Evolutionary conservation across 495 filamentous ascomycete species (phyloP).

Genomic region (Hypoxylon crocopeplum): DNA sequence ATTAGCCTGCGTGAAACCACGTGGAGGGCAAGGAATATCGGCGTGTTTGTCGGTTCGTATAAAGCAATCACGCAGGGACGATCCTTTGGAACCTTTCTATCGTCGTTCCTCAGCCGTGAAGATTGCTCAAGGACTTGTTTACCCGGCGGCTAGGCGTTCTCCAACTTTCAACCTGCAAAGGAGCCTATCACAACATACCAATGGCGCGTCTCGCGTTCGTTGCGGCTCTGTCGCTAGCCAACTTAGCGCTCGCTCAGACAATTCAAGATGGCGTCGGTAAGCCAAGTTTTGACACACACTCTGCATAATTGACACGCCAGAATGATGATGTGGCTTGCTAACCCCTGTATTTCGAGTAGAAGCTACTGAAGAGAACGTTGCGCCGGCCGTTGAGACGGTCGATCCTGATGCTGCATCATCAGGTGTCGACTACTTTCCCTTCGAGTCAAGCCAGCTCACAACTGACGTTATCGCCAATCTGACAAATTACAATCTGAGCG

Average conservation of each 20-base stretch:
- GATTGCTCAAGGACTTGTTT: constrained; percentile 4
- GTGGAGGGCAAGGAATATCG: constrained; percentile 23
- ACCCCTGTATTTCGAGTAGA: constrained; percentile 15
- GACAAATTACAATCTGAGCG: constrained; percentile 31
- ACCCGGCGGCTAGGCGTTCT: constrained; percentile 9
- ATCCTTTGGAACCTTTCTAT: constrained; percentile 18
- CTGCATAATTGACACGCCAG: constrained; percentile 5
- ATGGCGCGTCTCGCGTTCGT: constrained; percentile 26
- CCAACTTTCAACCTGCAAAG: not conserved
- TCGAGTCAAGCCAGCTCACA: constrained; percentile 50
- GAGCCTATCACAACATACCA: constrained; percentile 10
- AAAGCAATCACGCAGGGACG: constrained; percentile 14
- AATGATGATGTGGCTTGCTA: constrained; percentile 14
- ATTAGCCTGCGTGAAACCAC: constrained; percentile 21
- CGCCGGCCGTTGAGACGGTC: constrained; percentile 27
- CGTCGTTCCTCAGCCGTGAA: constrained; percentile 10
- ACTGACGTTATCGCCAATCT: constrained; percentile 43
- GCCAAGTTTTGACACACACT: constrained; percentile 10
- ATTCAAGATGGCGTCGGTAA: constrained; percentile 24
- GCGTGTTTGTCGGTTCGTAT: constrained; percentile 15
- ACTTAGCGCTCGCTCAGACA: constrained; percentile 31
- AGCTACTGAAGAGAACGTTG: constrained; percentile 24
- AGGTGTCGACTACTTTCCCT: constrained; percentile 38
- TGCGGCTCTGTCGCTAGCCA: constrained; percentile 34
- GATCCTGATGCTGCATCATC: constrained; percentile 18